Base-by-base conservation (phyloP, 768 basidiomycete species). In the Suillus subaureus region DNA sequence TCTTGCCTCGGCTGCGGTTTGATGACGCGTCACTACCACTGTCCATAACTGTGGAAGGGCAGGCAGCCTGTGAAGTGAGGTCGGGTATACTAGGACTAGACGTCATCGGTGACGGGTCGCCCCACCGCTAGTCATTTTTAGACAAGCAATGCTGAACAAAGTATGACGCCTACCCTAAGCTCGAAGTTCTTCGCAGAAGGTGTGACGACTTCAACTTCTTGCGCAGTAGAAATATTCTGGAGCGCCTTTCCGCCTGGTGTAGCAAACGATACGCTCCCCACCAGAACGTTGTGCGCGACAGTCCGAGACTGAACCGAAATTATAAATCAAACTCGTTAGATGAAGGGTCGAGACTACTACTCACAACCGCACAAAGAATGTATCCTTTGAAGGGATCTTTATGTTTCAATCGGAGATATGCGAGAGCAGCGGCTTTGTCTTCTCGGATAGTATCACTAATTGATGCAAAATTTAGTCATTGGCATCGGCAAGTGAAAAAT, bases 151-250 rank as follows among this genome's bases (percentile, higher is more conserved):
- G 55, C 67, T 15, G 61, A 43, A 63, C 39, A 57, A 47, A 52
- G 51, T 61, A 64, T 61, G 49, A 28, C 61, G 67, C 82, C 70
- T 70, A 87, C 87, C 66, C 83, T 79, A 72, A 84, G 84, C 69
- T 87, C 81, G 65, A 86, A 84, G 68, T 84, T 83, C 31, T 79
- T 75, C 7, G 84, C 83, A 33, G 75, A 78, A 42, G 90, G 89
- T 1, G 90, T 86, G 61, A 93, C 84, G 37, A 93, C 86, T 23
- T 87, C 86, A 67, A 93, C 87, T 77, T 93, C 92, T 76, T 92
- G 91, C 0, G 92, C 92, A 0, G 92, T 93, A 16, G 91, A 91
- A 18, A 89, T 90, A 70, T 89, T 92, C 71, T 93, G 90, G 70
- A 93, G 81, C 0, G 90, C 88, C 73, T 92, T 92, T 28, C 87